Conservation (phyloP, 2,329 filamentous ascomycete species). For the Botrytis byssoidea region DNA sequence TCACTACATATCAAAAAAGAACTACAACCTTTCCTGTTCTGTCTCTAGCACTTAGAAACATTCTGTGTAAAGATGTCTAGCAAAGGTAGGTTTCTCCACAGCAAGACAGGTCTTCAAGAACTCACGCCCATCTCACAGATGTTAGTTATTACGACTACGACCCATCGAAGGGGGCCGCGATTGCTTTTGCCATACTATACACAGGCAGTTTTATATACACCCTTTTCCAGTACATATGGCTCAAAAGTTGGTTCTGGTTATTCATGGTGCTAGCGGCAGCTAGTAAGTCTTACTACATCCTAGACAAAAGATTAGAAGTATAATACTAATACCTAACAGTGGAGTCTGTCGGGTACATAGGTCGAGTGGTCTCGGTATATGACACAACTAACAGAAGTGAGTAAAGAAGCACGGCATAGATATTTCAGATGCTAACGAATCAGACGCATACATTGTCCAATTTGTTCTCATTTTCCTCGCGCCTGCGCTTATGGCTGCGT, state of each 20-base stretch:
- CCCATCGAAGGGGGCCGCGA: conserved; percentile 20
- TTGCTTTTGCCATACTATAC: conserved; percentile 21
- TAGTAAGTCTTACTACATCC: neutral
- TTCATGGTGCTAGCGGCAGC: conserved; percentile 22
- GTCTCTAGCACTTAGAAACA: neutral
- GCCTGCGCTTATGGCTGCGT: conserved; percentile 50
- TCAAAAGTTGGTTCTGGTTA: conserved; percentile 23
- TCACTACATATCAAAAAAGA: neutral
- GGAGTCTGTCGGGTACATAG: conserved; percentile 22
- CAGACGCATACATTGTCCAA: conserved; percentile 38
- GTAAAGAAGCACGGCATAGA: neutral
- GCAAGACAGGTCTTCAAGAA: neutral
- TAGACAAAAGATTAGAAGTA: neutral
- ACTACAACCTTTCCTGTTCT: neutral
- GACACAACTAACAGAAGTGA: conserved; percentile 9
- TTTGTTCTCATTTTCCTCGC: conserved; percentile 46
- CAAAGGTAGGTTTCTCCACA: neutral
- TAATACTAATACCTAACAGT: conserved; percentile 10
- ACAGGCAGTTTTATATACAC: conserved; percentile 6
- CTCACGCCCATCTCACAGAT: neutral
- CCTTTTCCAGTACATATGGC: conserved; percentile 18
- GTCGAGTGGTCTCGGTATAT: conserved; percentile 8
- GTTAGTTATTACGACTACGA: conserved; percentile 17
- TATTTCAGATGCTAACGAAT: neutral
- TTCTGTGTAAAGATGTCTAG: neutral